Evolutionary conservation across 305 asterid species (phyloP).

Genomic region (Fraxinus greggii): DNA sequence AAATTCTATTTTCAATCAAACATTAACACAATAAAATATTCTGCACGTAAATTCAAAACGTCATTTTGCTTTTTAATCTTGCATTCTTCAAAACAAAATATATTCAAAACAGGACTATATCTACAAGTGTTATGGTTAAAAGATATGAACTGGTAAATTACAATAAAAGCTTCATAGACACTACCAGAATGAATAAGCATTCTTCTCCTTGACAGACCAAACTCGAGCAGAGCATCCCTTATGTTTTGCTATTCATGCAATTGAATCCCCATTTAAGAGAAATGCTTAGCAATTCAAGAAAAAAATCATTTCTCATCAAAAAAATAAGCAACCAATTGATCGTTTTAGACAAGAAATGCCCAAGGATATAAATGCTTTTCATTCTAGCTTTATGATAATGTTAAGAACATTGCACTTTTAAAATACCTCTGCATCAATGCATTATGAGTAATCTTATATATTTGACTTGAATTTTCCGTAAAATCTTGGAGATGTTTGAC

Average conservation of each 20-base stretch:
- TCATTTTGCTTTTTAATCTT: no score
- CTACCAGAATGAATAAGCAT: background rate
- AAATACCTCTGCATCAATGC: background rate
- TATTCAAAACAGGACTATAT: no score
- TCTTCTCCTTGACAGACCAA: background rate
- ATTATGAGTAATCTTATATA: background rate
- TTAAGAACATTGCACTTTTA: background rate
- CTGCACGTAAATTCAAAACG: background rate
- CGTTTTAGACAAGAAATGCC: background rate
- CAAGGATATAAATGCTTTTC: background rate
- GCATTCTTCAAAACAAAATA: no score
- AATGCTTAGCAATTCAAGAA: background rate
- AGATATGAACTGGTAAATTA: background rate
- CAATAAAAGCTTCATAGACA: background rate
- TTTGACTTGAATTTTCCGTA: background rate
- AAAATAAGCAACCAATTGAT: background rate
- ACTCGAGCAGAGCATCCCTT: background rate
- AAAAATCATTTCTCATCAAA: background rate
- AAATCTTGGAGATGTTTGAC: background rate
- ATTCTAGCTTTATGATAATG: background rate
- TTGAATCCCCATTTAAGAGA: background rate
- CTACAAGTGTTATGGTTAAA: background rate
- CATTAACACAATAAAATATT: no score
- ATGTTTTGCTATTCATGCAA: background rate
- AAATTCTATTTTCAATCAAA: background rate